Conservation (phyloP, 345 rosid genomes). For the Clausena lansium region DNA sequence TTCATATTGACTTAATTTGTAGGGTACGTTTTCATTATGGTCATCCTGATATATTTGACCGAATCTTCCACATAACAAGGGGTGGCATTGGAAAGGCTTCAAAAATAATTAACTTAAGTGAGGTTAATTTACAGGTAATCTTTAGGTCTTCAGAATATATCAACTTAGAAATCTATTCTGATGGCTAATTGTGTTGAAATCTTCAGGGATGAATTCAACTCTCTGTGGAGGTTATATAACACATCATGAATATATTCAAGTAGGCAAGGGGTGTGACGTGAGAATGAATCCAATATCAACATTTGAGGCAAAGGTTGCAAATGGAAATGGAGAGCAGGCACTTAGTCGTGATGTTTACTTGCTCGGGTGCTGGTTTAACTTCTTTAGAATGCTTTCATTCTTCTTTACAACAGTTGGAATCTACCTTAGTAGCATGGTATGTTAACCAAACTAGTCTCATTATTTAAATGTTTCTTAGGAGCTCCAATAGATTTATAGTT, state of each 20-base stretch:
- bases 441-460: conserved; percentile 2
- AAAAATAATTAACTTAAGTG: conserved; percentile 79
- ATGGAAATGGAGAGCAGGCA: conserved; percentile 96
- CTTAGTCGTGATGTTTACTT: conserved; percentile 95
- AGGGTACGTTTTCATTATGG: conserved; percentile 99
- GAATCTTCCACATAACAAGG: conserved; percentile 94
- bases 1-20: conserved; percentile 22
- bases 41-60: conserved; percentile 97
- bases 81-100: conserved; percentile 99
- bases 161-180: conserved; percentile 1
- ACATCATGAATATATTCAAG: conserved; percentile 98
- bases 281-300: conserved; percentile 89
- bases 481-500: neutral
- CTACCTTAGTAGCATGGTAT: conserved; percentile 96
- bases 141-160: conserved; percentile 5
- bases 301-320: conserved; percentile 94
- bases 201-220: conserved; percentile 87
- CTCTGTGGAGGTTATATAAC: conserved; percentile 84
- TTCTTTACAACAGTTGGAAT: conserved; percentile 95
- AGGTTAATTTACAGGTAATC: conserved; percentile 88
- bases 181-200: conserved; percentile 31
- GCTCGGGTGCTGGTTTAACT: conserved; percentile 88
- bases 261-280: conserved; percentile 95
- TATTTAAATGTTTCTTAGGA: neutral
- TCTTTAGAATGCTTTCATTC: conserved; percentile 98